Percentiles rank a stretch among this genome's conserved stretches.
phyloP scores from a whole-genome alignment of 2,329 filamentous ascomycete genomes.

The Stachybotrys elegans region DNA sequence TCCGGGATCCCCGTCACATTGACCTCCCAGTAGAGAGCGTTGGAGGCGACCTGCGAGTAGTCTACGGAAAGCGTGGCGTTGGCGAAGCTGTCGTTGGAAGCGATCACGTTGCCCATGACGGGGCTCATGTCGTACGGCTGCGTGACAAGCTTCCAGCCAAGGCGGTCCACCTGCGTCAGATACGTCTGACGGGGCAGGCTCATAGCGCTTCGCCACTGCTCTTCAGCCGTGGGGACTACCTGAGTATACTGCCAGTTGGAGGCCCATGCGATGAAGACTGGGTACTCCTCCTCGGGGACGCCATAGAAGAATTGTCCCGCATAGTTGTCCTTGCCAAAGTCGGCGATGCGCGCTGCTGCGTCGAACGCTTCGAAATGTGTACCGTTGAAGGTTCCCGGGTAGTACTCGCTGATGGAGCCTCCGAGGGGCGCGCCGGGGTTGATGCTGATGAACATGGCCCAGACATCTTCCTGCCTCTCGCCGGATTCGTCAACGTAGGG shows the following conservation, averaged over 20 bases:
- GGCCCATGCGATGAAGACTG: conserved; percentile 29
- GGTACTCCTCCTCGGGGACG: conserved; percentile 14
- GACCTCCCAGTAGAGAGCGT: conserved; percentile 50
- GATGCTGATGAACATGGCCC: conserved; percentile 46
- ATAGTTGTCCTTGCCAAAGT: conserved; percentile 32
- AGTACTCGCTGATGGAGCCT: conserved; percentile 51
- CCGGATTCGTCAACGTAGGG: conserved; percentile 35
- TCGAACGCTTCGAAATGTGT: conserved; percentile 46
- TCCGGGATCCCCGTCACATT: conserved; percentile 38
- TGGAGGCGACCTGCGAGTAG: conserved; percentile 33
- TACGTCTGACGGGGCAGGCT: conserved; percentile 40
- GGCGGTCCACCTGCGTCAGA: conserved; percentile 43
- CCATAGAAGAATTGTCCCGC: conserved; percentile 29
- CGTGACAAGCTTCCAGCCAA: conserved; percentile 47
- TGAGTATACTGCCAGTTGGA: conserved; percentile 29
- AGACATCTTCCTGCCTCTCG: conserved; percentile 19
- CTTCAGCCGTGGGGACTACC: conserved; percentile 21
- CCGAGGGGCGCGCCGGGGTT: conserved; percentile 54
- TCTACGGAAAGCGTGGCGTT: conserved; percentile 45
- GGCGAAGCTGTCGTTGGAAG: conserved; percentile 34
- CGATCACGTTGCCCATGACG: conserved; percentile 39
- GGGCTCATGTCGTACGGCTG: conserved; percentile 43
- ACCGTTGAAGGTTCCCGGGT: conserved; percentile 58
- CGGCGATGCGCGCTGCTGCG: conserved; percentile 19
- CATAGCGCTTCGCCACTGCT: conserved; percentile 27